phyloP scores from a whole-genome alignment of 805 yeast genomes.

The Ogataea wickerhamii region DNA sequence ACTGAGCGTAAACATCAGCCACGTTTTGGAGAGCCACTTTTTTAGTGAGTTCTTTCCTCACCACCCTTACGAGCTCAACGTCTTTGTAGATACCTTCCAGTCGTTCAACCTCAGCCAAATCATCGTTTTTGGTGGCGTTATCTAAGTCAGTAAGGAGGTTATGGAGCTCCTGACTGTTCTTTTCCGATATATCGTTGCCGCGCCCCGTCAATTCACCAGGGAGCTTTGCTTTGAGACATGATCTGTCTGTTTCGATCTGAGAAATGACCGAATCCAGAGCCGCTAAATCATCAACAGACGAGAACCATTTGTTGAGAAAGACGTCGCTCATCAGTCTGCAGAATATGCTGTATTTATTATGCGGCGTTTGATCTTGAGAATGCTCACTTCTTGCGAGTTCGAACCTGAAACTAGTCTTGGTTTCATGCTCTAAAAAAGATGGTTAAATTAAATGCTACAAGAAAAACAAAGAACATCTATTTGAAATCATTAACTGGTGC shows the following conservation, averaged over 20 bases:
- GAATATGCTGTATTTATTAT: too few species aligned
- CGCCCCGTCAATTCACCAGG: neutral
- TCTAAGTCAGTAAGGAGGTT: neutral
- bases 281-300: slow-evolving; percentile 35
- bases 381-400: too few species aligned
- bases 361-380: too few species aligned
- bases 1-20: slow-evolving; percentile 7
- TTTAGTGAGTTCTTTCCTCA: slow-evolving; percentile 13
- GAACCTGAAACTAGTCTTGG: too few species aligned
- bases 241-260: slow-evolving; percentile 24
- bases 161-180: too few species aligned
- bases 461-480: too few species aligned
- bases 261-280: slow-evolving; percentile 27
- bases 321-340: slow-evolving; percentile 28
- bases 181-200: neutral
- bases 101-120: slow-evolving; percentile 9
- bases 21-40: slow-evolving; percentile 8
- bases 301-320: slow-evolving; percentile 35
- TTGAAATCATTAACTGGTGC: too few species aligned
- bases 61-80: slow-evolving; percentile 16
- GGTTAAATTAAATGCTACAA: too few species aligned
- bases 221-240: slow-evolving; percentile 1
- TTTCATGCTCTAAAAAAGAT: too few species aligned
- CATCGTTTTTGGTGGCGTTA: slow-evolving; percentile 4
- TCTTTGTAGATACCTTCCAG: slow-evolving; percentile 18